Evolutionary conservation across 371 early-diverging fungal genomes (phyloP), one percentile per base, ranked within the genome.

Genomic region (Polyrhizophydium stewartii): DNA sequence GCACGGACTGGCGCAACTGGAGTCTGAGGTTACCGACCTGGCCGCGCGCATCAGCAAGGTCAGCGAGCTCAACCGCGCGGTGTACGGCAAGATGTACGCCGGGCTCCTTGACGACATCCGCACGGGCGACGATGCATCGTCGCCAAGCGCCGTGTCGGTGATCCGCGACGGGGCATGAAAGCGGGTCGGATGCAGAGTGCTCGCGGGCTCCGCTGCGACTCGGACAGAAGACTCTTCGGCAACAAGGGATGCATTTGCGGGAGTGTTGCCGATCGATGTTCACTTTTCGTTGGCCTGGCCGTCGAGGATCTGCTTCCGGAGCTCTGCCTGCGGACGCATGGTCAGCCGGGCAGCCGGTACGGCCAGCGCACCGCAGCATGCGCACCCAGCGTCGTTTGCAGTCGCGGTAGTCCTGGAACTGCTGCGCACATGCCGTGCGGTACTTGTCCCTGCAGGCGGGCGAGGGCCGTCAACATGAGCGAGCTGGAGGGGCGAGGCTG

Each of bases 11-110:
- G 50, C 46, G 1, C 73, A 73, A 40, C 64, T 77, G 19, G 74
- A 75, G 55, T 61, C 46, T 1, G 80, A 79, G 59, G 58, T 79
- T 12, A 19, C 24, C 32, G 77, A 75, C n/a, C 62, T 79, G 37
- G 72, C 63, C 21, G 60, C 64, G 24, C 66, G 74, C n/a, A 56
- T 76, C 21, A 56, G 56, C 16, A 53, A 46, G 28, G 59, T 79
- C 3, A 58, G 66, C 21, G 65, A 63, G 58, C 63, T 66, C 49
- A 79, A 79, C 50, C 59, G 69, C 40, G 28, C 51, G n/a, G 62
- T 69, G 0, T 69, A 58, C 32, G 62, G 57, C n/a, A 55, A 41
- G 22, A n/a, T 69, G 47, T 69, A 69, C 60, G 35, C 31, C 2
- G 65, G 27, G 1, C n/a, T 65, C 19, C 53, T 65, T 2, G 67